A percentile compares a stretch with the other conserved stretches of the same genome.
Evolutionary conservation across 1,139 yeast genomes (phyloP).

Genomic region (Yamadazyma conglobata): DNA sequence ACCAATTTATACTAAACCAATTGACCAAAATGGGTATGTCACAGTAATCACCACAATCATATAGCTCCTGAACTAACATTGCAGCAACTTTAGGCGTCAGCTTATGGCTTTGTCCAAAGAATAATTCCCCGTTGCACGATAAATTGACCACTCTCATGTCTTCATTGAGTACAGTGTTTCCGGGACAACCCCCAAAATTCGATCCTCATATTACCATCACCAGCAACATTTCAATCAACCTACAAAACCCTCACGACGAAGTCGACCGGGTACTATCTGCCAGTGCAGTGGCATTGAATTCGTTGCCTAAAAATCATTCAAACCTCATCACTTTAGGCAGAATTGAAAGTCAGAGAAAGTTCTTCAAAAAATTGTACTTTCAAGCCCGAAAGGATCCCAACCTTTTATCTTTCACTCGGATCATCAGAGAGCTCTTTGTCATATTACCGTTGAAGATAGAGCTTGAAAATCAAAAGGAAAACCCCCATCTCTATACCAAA

Average conservation of each 20-base stretch:
- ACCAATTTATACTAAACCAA: no score
- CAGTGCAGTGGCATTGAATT: slow-evolving; percentile 60
- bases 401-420: slow-evolving; percentile 61
- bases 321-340: slow-evolving; percentile 38
- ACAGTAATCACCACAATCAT: not conserved
- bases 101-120: slow-evolving; percentile 74
- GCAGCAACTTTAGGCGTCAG: slow-evolving; percentile 44
- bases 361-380: slow-evolving; percentile 62
- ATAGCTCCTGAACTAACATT: not conserved
- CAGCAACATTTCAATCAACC: slow-evolving; percentile 49
- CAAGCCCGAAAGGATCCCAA: slow-evolving; percentile 54
- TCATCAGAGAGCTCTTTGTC: slow-evolving; percentile 69
- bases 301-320: slow-evolving; percentile 38
- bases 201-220: slow-evolving; percentile 81
- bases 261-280: slow-evolving; percentile 62
- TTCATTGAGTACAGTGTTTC: slow-evolving; percentile 66
- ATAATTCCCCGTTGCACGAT: slow-evolving; percentile 52
- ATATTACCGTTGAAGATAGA: slow-evolving; percentile 39
- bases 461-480: slow-evolving; percentile 30
- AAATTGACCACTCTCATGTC: slow-evolving; percentile 58
- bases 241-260: slow-evolving; percentile 44
- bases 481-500: slow-evolving; percentile 40
- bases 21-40: not conserved
- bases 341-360: slow-evolving; percentile 40
- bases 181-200: slow-evolving; percentile 60